A percentile compares a stretch with the other conserved stretches of the same genome.
These are phyloP conservation scores for Trypanosoma brucei DNA, from an alignment of 208 protist species.

Conservation along the genomic window DNA sequence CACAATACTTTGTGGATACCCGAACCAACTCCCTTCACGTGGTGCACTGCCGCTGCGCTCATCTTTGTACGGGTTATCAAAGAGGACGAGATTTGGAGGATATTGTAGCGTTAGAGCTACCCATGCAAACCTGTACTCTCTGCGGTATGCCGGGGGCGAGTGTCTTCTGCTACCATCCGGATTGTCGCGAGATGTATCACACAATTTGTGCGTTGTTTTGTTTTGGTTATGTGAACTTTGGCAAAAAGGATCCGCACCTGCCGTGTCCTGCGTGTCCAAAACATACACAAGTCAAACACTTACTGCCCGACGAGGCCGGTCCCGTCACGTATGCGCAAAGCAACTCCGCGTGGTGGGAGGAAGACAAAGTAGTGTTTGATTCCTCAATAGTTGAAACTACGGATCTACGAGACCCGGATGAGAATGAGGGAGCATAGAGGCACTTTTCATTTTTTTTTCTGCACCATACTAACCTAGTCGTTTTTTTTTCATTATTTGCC, in stretches of 20 bases:
- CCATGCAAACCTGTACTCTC: slow-evolving; percentile 55
- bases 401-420: slow-evolving; percentile 82
- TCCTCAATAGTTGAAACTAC: slow-evolving; percentile 67
- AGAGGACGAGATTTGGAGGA: slow-evolving; percentile 67
- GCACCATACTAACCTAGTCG: neutral
- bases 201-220: slow-evolving; percentile 73
- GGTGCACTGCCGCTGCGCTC: slow-evolving; percentile 78
- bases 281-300: slow-evolving; percentile 66
- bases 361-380: slow-evolving; percentile 79
- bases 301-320: neutral
- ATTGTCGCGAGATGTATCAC: slow-evolving; percentile 83
- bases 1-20: slow-evolving; percentile 59
- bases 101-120: slow-evolving; percentile 46
- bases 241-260: slow-evolving; percentile 75
- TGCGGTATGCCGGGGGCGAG: slow-evolving; percentile 67
- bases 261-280: slow-evolving; percentile 76
- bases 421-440: slow-evolving; percentile 55
- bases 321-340: slow-evolving; percentile 11
- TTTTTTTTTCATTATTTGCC: neutral
- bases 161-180: slow-evolving; percentile 79
- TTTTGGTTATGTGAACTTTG: slow-evolving; percentile 83
- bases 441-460: slow-evolving; percentile 7
- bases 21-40: slow-evolving; percentile 48
- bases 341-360: slow-evolving; percentile 47
- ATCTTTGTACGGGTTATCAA: slow-evolving; percentile 78